phyloP scores from a whole-genome alignment of 2,329 filamentous ascomycete genomes.

The Cytospora piceicola region DNA sequence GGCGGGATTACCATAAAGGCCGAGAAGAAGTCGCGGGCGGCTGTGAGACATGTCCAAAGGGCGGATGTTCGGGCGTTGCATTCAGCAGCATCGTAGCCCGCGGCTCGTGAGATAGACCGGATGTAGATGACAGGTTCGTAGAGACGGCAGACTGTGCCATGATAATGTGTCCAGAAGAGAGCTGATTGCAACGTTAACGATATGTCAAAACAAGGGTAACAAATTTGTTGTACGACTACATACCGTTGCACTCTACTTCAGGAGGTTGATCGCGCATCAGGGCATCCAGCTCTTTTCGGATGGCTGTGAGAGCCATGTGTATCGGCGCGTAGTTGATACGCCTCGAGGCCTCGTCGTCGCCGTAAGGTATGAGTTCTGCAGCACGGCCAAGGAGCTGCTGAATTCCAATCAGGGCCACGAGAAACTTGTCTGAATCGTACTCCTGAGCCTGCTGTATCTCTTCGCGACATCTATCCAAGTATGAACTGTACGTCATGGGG shows the following conservation, averaged over 20 bases:
- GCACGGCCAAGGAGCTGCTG: conserved; percentile 41
- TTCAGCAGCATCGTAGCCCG: conserved; percentile 28
- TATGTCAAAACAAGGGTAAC: too few species aligned
- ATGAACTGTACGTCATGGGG: conserved; percentile 39
- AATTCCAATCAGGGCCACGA: conserved; percentile 41
- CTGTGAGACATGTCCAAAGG: conserved; percentile 44
- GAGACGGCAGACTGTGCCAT: conserved; percentile 40
- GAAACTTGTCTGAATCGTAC: conserved; percentile 39
- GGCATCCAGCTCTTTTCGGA: conserved; percentile 41
- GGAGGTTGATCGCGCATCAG: conserved; percentile 29
- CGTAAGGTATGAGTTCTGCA: conserved; percentile 35
- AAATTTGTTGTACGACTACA: not conserved
- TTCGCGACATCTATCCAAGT: conserved; percentile 43
- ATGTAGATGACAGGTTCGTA: conserved; percentile 45
- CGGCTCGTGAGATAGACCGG: conserved; percentile 30
- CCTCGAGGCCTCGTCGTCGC: conserved; percentile 26
- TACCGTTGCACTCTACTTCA: conserved; percentile 35
- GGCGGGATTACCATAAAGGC: conserved; percentile 36
- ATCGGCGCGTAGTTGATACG: conserved; percentile 35
- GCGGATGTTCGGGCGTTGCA: conserved; percentile 40
- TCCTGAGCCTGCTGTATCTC: conserved; percentile 37
- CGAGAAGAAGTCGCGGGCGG: conserved; percentile 36
- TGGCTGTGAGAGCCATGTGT: conserved; percentile 41
- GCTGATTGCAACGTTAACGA: conserved; percentile 34
- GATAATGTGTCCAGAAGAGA: conserved; percentile 42